These are phyloP conservation scores for Volvariella volvacea DNA, from an alignment of 1,284 basidiomycete genomes.

Conservation along the genomic window DNA sequence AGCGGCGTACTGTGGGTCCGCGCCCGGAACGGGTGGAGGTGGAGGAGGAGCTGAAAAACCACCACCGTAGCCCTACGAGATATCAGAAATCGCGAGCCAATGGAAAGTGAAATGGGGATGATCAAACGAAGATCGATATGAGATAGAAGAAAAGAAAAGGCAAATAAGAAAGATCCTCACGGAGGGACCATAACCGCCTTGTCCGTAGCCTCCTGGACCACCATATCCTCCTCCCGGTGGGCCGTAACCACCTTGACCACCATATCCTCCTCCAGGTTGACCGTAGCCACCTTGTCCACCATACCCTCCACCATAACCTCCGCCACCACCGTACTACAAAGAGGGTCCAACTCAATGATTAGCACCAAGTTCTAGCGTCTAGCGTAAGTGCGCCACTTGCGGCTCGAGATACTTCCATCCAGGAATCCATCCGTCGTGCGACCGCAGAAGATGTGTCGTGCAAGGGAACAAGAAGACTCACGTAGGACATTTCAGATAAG, in stretches of 20 bases:
- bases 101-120: neutral
- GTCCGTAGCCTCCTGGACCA: neutral
- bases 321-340: too few species aligned
- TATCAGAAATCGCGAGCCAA: neutral
- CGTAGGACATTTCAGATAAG: too few species aligned
- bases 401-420: too few species aligned
- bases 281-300: neutral
- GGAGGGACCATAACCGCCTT: too few species aligned
- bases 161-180: neutral
- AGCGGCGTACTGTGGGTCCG: conserved; percentile 59
- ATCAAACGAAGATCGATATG: neutral
- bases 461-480: too few species aligned
- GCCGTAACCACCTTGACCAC: neutral
- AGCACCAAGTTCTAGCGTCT: too few species aligned
- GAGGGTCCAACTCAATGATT: too few species aligned
- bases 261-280: neutral
- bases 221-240: neutral
- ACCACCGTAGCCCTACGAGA: conserved; percentile 10
- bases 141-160: neutral
- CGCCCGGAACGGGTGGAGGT: conserved; percentile 50
- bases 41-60: conserved; percentile 31
- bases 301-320: neutral
- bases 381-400: too few species aligned
- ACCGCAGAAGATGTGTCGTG: too few species aligned
- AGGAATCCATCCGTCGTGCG: too few species aligned